A percentile compares a stretch with the other conserved stretches of the same genome.
Evolutionary conservation across 139 green algal genomes (phyloP).

Genomic region (Chloropicon primus): DNA sequence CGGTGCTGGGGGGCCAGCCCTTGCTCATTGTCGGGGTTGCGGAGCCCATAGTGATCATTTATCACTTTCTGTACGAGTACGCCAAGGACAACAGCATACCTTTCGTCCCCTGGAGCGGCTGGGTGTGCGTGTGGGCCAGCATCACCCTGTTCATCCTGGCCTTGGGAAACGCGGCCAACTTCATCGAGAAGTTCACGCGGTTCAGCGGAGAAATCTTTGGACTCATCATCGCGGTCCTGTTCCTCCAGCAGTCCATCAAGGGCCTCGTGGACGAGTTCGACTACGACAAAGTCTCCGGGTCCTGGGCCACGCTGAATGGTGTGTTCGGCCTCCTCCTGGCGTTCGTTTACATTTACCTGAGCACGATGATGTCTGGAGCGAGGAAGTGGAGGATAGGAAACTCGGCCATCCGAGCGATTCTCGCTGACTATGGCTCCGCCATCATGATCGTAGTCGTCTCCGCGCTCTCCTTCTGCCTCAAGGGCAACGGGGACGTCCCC

Average conservation of each 20-base stretch:
- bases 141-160: conserved; percentile 44
- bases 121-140: conserved; percentile 58
- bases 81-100: conserved; percentile 12
- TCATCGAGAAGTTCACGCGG: conserved; percentile 53
- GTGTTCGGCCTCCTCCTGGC: conserved; percentile 60
- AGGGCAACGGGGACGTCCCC: conserved; percentile 30
- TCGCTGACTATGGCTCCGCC: conserved; percentile 70
- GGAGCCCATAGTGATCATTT: conserved; percentile 72
- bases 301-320: conserved; percentile 49
- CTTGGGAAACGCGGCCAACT: conserved; percentile 24
- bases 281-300: neutral
- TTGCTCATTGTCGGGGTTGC: conserved; percentile 85
- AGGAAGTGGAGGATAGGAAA: conserved; percentile 47
- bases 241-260: conserved; percentile 70
- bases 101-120: conserved; percentile 58
- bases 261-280: conserved; percentile 24
- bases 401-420: conserved; percentile 23
- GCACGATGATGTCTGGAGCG: conserved; percentile 27
- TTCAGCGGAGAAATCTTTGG: conserved; percentile 79
- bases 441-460: conserved; percentile 53
- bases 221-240: conserved; percentile 72
- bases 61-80: conserved; percentile 57
- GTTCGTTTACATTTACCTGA: conserved; percentile 30
- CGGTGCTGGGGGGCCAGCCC: conserved; percentile 72
- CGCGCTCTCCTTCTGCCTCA: conserved; percentile 41